Evolutionary conservation across 345 rosid species (phyloP).

Genomic region (Mallotus nudiflorus): DNA sequence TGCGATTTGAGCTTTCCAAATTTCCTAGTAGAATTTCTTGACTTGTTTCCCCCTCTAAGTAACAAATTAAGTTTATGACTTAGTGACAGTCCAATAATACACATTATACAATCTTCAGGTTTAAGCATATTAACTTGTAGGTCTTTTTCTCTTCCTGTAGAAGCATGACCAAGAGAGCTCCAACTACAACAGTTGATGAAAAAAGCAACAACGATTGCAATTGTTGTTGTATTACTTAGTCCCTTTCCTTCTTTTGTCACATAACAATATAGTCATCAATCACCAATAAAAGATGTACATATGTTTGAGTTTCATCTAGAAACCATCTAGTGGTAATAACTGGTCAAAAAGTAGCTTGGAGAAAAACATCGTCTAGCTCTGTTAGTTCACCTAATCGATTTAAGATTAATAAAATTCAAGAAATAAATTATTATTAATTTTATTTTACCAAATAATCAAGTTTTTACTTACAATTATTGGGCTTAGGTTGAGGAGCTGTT

Average conservation of each 20-base stretch:
- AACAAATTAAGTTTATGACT: neutral
- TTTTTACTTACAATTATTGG: constrained; percentile 22
- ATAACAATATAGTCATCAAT: too few relatives aligned
- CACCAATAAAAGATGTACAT: too few relatives aligned
- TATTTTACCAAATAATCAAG: neutral
- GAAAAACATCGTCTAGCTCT: too few relatives aligned
- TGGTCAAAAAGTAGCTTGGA: too few relatives aligned
- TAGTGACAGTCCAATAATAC: neutral
- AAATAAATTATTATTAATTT: too few relatives aligned
- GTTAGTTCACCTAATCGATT: too few relatives aligned
- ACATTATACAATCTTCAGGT: neutral
- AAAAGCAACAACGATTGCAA: constrained; percentile 22
- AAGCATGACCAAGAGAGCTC: constrained; percentile 23
- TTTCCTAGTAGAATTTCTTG: constrained; percentile 25
- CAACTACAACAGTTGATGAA: constrained; percentile 10
- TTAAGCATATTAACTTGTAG: constrained; percentile 19
- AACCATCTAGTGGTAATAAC: too few relatives aligned
- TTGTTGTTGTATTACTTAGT: constrained; percentile 23
- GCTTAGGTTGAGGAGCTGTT: too few relatives aligned
- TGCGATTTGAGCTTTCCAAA: constrained; percentile 11
- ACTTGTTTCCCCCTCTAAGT: constrained; percentile 24
- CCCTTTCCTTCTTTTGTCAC: constrained; percentile 16
- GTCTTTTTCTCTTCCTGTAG: constrained; percentile 32
- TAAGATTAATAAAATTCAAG: too few relatives aligned
- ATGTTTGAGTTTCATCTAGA: too few relatives aligned